These are phyloP conservation scores for Vanderwaltozyma yarrowii DNA, from an alignment of 805 yeast species.

Conservation along the genomic window DNA sequence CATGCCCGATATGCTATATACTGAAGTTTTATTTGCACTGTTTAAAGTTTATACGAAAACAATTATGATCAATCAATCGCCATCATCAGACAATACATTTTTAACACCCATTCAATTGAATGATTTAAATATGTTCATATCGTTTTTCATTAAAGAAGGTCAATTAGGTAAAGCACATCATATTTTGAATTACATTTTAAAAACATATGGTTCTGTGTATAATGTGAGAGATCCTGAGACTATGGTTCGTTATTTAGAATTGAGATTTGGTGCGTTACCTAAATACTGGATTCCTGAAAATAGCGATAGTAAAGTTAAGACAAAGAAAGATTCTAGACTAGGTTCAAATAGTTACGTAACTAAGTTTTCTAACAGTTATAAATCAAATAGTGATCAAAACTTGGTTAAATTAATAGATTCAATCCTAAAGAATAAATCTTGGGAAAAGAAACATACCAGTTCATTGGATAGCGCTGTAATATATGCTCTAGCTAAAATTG, in stretches of 20 bases:
- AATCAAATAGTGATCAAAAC: constrained; percentile 6
- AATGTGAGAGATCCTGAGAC: constrained; percentile 9
- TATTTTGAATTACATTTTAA: constrained; percentile 11
- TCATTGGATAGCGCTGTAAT: constrained; percentile 17
- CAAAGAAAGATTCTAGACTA: not conserved
- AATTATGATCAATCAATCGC: too few species aligned
- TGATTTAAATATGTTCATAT: constrained; percentile 5
- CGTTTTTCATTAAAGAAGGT: constrained; percentile 4
- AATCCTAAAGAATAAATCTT: constrained; percentile 5
- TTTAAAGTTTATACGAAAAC: not conserved
- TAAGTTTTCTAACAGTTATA: not conserved
- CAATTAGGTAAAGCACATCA: constrained; percentile 18
- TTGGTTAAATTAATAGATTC: constrained; percentile 10
- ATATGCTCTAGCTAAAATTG: constrained; percentile 18
- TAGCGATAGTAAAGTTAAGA: not conserved
- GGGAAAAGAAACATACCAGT: constrained; percentile 2
- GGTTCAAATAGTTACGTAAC: not conserved
- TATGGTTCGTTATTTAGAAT: constrained; percentile 13
- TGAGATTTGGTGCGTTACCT: constrained; percentile 22
- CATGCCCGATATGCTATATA: too few species aligned
- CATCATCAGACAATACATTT: too few species aligned
- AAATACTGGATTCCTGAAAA: constrained; percentile 5
- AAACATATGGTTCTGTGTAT: constrained; percentile 5
- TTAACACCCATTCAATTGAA: not conserved
- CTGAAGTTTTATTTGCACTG: not conserved